Evolutionary conservation across 139 green algal genomes (phyloP).

Genomic region (Spirogloea muscicola): DNA sequence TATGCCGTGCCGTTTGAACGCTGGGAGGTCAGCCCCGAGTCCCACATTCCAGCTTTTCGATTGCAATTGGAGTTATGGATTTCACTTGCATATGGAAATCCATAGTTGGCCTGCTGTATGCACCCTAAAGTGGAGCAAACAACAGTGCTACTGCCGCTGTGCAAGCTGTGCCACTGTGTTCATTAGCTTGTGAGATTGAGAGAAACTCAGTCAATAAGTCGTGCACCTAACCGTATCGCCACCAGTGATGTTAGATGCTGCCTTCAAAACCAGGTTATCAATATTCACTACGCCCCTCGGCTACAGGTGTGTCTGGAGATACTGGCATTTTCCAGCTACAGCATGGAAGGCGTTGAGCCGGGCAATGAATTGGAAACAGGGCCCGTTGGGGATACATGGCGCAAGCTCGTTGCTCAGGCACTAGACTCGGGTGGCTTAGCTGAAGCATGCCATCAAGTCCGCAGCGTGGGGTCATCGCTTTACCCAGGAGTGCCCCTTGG

Average conservation of each 20-base stretch:
- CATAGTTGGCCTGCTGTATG: neutral
- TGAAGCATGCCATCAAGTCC: slow-evolving; percentile 22
- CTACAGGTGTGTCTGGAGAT: slow-evolving; percentile 33
- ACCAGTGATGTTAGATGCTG: no score
- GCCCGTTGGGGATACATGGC: slow-evolving; percentile 15
- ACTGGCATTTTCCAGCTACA: slow-evolving; percentile 26
- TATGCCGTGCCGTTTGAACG: slow-evolving; percentile 40
- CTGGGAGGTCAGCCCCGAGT: slow-evolving; percentile 31
- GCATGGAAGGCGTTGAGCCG: neutral
- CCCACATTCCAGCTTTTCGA: neutral
- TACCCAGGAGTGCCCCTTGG: no score
- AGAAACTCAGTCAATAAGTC: neutral
- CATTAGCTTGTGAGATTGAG: neutral
- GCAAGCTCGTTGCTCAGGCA: slow-evolving; percentile 10
- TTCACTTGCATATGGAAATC: slow-evolving; percentile 1
- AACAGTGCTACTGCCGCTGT: slow-evolving; percentile 20
- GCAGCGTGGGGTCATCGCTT: slow-evolving; percentile 8
- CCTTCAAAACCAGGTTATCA: no score
- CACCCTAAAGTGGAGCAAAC: neutral
- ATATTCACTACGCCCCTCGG: neutral
- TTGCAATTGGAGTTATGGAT: neutral
- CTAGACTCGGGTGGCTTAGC: slow-evolving; percentile 20
- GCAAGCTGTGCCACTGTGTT: no score
- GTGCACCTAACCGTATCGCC: no score
- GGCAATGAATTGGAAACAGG: neutral